Conservation (phyloP, 768 basidiomycete genomes). For the Bullera alba region DNA sequence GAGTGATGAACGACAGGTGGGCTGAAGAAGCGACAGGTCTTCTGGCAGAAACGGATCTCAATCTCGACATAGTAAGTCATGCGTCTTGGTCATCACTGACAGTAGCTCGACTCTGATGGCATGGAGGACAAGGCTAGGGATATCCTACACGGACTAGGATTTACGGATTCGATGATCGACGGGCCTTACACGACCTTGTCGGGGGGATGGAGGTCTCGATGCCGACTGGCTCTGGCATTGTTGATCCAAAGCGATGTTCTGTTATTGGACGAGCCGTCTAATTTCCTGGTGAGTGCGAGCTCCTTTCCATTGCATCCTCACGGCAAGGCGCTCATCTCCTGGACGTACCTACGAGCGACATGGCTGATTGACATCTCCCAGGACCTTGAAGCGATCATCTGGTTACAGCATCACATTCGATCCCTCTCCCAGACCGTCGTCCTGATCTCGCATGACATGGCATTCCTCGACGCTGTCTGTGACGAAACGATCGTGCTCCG, state of each 20-base stretch:
- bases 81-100: background rate
- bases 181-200: slow-evolving; percentile 52
- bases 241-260: slow-evolving; percentile 57
- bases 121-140: slow-evolving; percentile 49
- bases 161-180: slow-evolving; percentile 48
- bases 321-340: slow-evolving; percentile 6
- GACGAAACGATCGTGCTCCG: slow-evolving; percentile 61
- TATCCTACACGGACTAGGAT: slow-evolving; percentile 59
- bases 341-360: slow-evolving; percentile 1
- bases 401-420: slow-evolving; percentile 52
- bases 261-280: slow-evolving; percentile 55
- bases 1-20: slow-evolving; percentile 2
- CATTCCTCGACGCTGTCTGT: slow-evolving; percentile 57
- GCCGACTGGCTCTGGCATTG: slow-evolving; percentile 57
- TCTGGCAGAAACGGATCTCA: slow-evolving; percentile 30
- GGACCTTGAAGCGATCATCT: slow-evolving; percentile 32
- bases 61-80: slow-evolving; percentile 39
- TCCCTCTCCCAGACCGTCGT: slow-evolving; percentile 51
- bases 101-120: slow-evolving; percentile 31
- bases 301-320: slow-evolving; percentile 42
- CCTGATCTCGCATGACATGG: slow-evolving; percentile 61
- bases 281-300: slow-evolving; percentile 51
- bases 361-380: slow-evolving; percentile 1
- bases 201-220: slow-evolving; percentile 62
- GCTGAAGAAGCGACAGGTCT: slow-evolving; percentile 23